Evolutionary conservation across 768 basidiomycete species (phyloP), one percentile per base, ranked within the genome.

Genomic region (Agrocybe praecox): DNA sequence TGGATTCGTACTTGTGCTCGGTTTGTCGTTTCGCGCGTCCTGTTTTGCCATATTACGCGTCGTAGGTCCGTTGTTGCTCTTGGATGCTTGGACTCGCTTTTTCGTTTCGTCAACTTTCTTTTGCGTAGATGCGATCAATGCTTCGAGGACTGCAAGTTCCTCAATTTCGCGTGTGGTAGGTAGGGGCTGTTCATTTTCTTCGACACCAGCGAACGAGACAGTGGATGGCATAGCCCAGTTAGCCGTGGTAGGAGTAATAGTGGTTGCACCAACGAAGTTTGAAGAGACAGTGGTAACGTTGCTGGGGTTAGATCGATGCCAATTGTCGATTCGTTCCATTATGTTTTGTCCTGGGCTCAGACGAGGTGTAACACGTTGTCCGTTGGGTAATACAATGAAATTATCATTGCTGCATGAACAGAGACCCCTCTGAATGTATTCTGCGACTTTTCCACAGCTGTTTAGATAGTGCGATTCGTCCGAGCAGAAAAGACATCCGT

Each of bases 271-370:
- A 15, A 55, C 49, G 2, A 55, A 17, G 18, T 61, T 58, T 2
- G 40, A 42, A 4, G 56, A 57, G 6, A 55, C 53, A 0, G 29
- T 61, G 1, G 33, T n/a, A 1, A 24, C 22, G 2, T 10, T 24
- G 11, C 56, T 15, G 1, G 22, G 43, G n/a, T 53, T 44, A 0
- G 17, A 23, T 7, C 48, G 51, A 11, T 55, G 42, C 61, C 61
- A 62, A 23, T 56, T 62, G 24, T 62, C 57, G 9, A 62, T 53
- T 11, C 54, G 19, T 36, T 62, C 61, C 42, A 49, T 58, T 0
- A 62, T 36, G 21, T 62, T 58, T 8, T 19, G n/a, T 53, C 61
- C 57, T 46, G 53, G 0, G 36, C 34, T 0, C 32, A 33, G 17
- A 49, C 1, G 0, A 1, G 49, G 29, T 17, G 42, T 50, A 14